These are phyloP conservation scores for Zea mays DNA, from an alignment of 176 grass and related monocot species.

Conservation along the genomic window Zm-B73-REFERENCE-NAM-5.0 NC_050097.1:19662501-19663000, in stretches of 20 bases:
- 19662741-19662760: constrained; percentile 66
- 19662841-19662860: constrained; percentile 54
- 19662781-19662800: background rate
- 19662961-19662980: constrained; percentile 54
- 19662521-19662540: constrained; percentile 76
- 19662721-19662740: constrained; percentile 90
- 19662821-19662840: background rate
- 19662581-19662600: background rate
- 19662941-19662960: constrained; percentile 39
- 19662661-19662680: constrained; percentile 72
- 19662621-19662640: constrained; percentile 46
- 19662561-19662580: background rate
- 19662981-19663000: constrained; percentile 61
- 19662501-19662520: constrained; percentile 65
- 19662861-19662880: constrained; percentile 32
- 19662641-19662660: constrained; percentile 96
- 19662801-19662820: background rate
- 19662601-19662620: background rate
- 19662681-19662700: constrained; percentile 87
- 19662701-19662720: constrained; percentile 93
- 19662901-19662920: constrained; percentile 56
- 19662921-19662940: constrained; percentile 25
- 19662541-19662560: constrained; percentile 66
- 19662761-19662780: background rate
- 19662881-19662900: constrained; percentile 22